phyloP scores from a whole-genome alignment of 352 stramenopile genomes.

The Phytophthora boehmeriae region DNA sequence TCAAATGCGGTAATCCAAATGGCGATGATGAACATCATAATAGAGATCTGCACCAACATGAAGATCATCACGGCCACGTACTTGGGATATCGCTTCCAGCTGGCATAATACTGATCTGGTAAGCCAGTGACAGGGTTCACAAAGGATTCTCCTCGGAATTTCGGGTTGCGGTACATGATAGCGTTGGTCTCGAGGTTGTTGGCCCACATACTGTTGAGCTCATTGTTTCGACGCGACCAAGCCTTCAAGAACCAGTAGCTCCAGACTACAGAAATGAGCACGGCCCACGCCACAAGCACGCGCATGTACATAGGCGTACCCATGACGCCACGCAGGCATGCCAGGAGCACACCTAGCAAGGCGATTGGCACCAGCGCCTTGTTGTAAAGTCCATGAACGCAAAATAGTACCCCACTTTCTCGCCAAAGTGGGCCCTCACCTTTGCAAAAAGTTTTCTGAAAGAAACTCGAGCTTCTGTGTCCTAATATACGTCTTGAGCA shows the following conservation, averaged over 20 bases:
- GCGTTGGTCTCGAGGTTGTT: conserved; percentile 70
- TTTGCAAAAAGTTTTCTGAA: conserved; percentile 63
- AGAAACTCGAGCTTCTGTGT: conserved; percentile 70
- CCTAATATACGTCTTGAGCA: conserved; percentile 77
- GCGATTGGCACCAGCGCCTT: conserved; percentile 82
- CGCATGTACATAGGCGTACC: conserved; percentile 85
- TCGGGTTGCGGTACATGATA: conserved; percentile 78
- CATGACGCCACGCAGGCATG: conserved; percentile 62
- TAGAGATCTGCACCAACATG: conserved; percentile 81
- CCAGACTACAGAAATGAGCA: conserved; percentile 82
- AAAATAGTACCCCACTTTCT: conserved; percentile 89
- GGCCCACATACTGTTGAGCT: conserved; percentile 75
- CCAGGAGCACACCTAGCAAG: conserved; percentile 70
- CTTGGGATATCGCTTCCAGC: conserved; percentile 78
- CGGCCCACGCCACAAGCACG: conserved; percentile 69
- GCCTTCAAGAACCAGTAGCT: conserved; percentile 84
- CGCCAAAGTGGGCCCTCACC: conserved; percentile 80
- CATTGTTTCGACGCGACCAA: conserved; percentile 77
- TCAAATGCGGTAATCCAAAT: conserved; percentile 87
- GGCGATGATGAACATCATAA: conserved; percentile 87
- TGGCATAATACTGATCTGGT: conserved; percentile 67
- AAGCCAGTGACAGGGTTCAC: conserved; percentile 72
- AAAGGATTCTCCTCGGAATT: conserved; percentile 61
- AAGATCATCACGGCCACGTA: conserved; percentile 68
- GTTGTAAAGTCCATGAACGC: conserved; percentile 90